Percentiles rank a stretch among this genome's conserved stretches.
Evolutionary conservation across 768 basidiomycete genomes (phyloP).

Genomic region (Suillus clintonianus): DNA sequence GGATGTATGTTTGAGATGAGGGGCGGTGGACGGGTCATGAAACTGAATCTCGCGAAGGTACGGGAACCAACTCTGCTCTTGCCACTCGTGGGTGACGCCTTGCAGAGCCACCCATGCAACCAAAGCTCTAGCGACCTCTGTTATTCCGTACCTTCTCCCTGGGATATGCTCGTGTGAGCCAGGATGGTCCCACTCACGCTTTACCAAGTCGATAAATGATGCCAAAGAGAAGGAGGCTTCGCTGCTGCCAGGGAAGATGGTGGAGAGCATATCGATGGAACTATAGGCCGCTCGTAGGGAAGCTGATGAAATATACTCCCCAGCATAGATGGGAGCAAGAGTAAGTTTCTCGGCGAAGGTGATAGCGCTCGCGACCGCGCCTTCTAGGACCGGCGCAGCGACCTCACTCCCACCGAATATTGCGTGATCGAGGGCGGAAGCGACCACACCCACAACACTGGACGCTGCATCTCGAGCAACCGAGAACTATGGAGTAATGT

Average conservation of each 20-base stretch:
- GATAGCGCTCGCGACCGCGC: conserved; percentile 60
- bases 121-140: conserved; percentile 67
- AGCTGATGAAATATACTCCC: conserved; percentile 76
- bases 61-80: conserved; percentile 70
- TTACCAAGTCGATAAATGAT: conserved; percentile 79
- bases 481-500: conserved; percentile 54
- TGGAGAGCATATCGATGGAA: conserved; percentile 72
- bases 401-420: conserved; percentile 63
- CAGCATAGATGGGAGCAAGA: conserved; percentile 72
- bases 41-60: conserved; percentile 68
- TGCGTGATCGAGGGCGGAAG: conserved; percentile 63
- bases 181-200: conserved; percentile 70
- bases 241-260: conserved; percentile 72
- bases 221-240: conserved; percentile 82
- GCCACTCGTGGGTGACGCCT: conserved; percentile 79
- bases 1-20: conserved; percentile 30
- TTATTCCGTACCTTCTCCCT: conserved; percentile 60
- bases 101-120: conserved; percentile 82
- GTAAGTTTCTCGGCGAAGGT: conserved; percentile 70
- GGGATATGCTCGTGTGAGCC: conserved; percentile 54
- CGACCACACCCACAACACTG: conserved; percentile 57
- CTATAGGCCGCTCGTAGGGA: conserved; percentile 73
- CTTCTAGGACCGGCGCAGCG: conserved; percentile 57
- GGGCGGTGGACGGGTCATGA: conserved; percentile 43
- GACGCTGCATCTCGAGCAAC: conserved; percentile 63